phyloP scores from a whole-genome alignment of 305 asterid species.

The Rubia peregrina region DNA sequence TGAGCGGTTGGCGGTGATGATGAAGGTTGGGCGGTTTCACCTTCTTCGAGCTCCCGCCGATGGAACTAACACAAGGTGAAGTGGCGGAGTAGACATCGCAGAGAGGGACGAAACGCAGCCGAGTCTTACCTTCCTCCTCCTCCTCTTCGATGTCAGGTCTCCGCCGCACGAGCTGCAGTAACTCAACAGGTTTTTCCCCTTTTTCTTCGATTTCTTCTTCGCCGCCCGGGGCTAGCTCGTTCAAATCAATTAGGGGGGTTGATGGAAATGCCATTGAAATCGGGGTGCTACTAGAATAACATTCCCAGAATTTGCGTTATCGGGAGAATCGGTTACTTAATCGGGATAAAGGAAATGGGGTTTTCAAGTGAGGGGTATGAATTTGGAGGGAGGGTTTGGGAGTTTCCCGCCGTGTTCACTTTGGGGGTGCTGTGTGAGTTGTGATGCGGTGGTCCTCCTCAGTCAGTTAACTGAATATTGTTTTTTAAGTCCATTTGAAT shows the following conservation, averaged over 20 bases:
- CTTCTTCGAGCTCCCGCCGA: conserved; percentile 64
- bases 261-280: conserved; percentile 27
- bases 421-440: background rate
- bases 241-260: conserved; percentile 14
- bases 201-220: background rate
- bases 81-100: conserved; percentile 92
- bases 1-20: conserved; percentile 19
- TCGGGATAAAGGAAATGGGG: conserved; percentile 15
- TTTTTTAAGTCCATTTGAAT: conserved; percentile 1
- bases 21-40: conserved; percentile 49
- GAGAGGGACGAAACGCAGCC: conserved; percentile 59
- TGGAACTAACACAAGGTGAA: conserved; percentile 52
- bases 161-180: conserved; percentile 11
- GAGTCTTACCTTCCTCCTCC: conserved; percentile 33
- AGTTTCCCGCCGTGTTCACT: conserved; percentile 37
- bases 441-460: background rate
- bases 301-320: background rate
- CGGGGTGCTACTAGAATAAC: background rate
- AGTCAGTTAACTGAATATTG: background rate
- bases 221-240: conserved; percentile 3
- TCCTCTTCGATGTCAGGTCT: conserved; percentile 38
- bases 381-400: conserved; percentile 25
- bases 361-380: conserved; percentile 3
- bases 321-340: background rate
- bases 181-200: conserved; percentile 1